Conservation (phyloP, 208 protist genomes). For the Acanthamoeba healyi region DNA sequence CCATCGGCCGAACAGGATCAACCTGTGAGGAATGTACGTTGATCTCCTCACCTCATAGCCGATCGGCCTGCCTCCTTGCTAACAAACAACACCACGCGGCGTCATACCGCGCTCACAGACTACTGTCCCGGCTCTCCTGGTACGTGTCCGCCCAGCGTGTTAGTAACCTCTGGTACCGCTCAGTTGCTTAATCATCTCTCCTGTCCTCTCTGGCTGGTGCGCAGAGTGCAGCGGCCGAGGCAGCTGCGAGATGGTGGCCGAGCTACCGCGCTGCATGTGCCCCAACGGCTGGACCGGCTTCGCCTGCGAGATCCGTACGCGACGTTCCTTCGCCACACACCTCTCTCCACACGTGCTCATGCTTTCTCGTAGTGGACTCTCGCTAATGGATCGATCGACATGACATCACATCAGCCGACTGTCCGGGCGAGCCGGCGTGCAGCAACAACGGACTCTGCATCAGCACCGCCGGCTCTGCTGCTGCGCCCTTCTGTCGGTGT, state of each 20-base stretch:
- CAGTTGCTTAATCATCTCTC: not conserved
- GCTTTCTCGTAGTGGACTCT: no score
- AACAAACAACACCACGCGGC: no score
- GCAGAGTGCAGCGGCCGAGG: not conserved
- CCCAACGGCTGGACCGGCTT: not conserved
- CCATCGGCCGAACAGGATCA: not conserved
- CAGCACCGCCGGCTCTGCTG: not conserved
- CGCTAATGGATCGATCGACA: not conserved
- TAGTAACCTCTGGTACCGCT: not conserved
- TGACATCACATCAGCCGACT: not conserved
- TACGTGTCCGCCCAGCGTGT: not conserved
- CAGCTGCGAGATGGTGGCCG: not conserved
- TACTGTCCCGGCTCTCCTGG: not conserved
- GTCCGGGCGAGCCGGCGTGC: not conserved
- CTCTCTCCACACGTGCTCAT: not conserved
- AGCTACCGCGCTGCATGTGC: not conserved
- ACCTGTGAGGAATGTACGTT: not conserved
- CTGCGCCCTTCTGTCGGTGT: not conserved
- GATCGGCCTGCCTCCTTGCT: no score
- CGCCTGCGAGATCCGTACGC: slow-evolving; percentile 1
- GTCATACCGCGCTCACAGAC: no score
- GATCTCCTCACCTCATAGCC: no score
- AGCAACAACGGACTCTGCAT: not conserved
- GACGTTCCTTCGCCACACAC: no score
- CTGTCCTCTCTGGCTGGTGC: no score